Conservation (phyloP, 768 basidiomycete species). For the Asterophora parasitica region DNA sequence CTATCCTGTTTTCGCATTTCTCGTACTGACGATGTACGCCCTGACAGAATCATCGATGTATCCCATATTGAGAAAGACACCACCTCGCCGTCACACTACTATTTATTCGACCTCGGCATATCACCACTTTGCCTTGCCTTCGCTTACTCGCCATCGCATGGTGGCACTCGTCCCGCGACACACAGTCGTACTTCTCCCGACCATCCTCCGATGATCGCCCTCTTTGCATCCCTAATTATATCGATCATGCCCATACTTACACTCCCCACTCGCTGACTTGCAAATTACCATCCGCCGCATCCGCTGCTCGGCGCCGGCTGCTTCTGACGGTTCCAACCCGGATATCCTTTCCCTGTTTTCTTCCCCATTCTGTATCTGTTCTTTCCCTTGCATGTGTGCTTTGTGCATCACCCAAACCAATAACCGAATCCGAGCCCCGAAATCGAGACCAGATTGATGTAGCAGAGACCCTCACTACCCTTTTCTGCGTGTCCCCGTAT, state of each 20-base stretch:
- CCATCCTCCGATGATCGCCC: neutral
- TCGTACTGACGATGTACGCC: neutral
- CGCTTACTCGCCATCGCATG: neutral
- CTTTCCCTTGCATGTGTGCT: neutral
- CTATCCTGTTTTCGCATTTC: neutral
- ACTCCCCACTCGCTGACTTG: neutral
- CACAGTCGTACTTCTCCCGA: neutral
- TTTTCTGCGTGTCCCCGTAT: neutral
- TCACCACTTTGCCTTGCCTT: neutral
- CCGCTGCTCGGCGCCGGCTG: neutral
- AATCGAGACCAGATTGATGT: conserved; percentile 5
- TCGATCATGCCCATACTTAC: neutral
- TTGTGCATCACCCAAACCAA: neutral
- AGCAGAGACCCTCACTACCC: neutral
- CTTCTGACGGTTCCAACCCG: conserved; percentile 2
- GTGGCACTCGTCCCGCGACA: neutral
- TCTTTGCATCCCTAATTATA: neutral
- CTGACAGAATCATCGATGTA: conserved; percentile 7
- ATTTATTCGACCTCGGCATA: conserved; percentile 11
- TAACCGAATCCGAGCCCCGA: neutral
- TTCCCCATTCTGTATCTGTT: neutral
- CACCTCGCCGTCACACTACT: neutral
- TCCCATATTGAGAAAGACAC: conserved; percentile 4
- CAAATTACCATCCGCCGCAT: no score
- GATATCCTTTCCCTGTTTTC: neutral